A percentile compares a stretch with the other conserved stretches of the same genome.
Conservation (phyloP, 257 asterid species). For the Fraxinus cuspidata region DNA sequence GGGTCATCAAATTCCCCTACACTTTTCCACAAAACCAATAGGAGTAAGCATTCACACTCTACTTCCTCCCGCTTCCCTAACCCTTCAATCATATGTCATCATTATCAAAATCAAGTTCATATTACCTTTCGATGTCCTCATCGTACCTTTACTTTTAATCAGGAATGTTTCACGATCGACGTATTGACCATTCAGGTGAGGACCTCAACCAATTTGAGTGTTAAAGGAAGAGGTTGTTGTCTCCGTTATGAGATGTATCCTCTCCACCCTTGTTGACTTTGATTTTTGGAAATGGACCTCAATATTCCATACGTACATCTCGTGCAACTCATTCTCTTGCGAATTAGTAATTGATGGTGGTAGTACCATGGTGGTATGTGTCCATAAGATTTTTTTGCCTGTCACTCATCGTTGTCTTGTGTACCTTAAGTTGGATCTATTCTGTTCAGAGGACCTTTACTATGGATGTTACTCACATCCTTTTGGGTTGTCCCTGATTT, state of each 20-base stretch:
- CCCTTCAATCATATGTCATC: no score
- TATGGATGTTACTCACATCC: not conserved
- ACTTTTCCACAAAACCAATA: no score
- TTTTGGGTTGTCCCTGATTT: not conserved
- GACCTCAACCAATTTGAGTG: not conserved
- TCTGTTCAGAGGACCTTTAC: not conserved
- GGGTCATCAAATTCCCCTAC: no score
- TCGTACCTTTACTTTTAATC: no score
- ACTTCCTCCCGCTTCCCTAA: no score
- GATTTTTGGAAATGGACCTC: not conserved
- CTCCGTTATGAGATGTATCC: not conserved
- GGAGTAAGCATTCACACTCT: no score
- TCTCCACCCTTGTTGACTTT: no score
- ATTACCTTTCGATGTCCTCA: no score
- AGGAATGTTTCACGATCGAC: no score
- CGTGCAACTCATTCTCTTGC: not conserved
- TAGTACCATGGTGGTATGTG: not conserved
- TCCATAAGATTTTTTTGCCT: not conserved
- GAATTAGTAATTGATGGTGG: not conserved
- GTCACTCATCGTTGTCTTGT: not conserved
- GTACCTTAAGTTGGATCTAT: not conserved
- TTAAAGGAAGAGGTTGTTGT: not conserved
- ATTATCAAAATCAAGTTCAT: no score
- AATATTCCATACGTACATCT: not conserved
- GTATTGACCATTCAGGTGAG: not conserved